These are phyloP conservation scores for Cystobasidium pallidum DNA, from an alignment of 1,284 basidiomycete genomes.

Conservation along the genomic window DNA sequence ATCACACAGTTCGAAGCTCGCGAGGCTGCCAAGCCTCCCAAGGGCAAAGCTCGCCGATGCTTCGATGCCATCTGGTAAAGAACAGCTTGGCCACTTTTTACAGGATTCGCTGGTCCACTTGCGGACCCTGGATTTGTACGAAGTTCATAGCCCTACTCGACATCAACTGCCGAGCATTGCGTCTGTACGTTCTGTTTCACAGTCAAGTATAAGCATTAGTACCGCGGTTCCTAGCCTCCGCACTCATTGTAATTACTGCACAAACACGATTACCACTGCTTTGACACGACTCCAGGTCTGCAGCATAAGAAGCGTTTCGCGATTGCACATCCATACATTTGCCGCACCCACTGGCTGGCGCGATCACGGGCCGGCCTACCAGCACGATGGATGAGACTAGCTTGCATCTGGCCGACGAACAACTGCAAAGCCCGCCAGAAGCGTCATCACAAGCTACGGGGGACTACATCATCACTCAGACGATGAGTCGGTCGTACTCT, in stretches of 20 bases:
- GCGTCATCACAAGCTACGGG: background rate
- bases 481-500: constrained; percentile 32
- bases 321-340: too few species aligned
- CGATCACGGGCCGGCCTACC: too few species aligned
- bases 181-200: too few species aligned
- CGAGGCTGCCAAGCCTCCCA: constrained; percentile 3
- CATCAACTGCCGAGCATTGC: too few species aligned
- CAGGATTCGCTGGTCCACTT: background rate
- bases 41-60: constrained; percentile 1
- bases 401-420: background rate
- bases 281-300: too few species aligned
- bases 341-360: too few species aligned
- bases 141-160: background rate
- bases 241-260: too few species aligned
- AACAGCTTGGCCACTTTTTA: background rate
- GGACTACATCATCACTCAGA: background rate
- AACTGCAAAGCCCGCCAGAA: background rate
- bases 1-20: constrained; percentile 8
- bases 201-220: too few species aligned
- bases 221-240: too few species aligned
- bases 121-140: background rate
- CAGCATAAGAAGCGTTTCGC: too few species aligned
- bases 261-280: too few species aligned
- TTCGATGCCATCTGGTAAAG: constrained; percentile 20
- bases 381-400: background rate